Evolutionary conservation across 768 basidiomycete species (phyloP).

Genomic region (Strobilomyces echinocephalus): DNA sequence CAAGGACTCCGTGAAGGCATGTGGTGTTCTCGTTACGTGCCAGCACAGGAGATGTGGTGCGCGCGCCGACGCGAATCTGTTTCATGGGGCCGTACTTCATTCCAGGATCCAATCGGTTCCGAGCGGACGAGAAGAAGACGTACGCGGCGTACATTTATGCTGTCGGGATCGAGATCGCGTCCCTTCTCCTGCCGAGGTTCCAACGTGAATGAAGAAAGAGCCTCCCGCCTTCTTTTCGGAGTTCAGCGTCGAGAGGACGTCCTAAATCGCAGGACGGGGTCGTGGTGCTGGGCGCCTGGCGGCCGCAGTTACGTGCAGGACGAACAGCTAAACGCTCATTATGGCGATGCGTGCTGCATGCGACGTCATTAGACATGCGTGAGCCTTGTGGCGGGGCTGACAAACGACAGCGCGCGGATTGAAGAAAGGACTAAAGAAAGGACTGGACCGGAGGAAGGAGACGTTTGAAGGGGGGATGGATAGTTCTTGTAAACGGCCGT

Average conservation of each 20-base stretch:
- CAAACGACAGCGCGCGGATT: slow-evolving; percentile 7
- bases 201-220: slow-evolving; percentile 9
- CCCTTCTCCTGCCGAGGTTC: background rate
- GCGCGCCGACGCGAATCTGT: slow-evolving; percentile 2
- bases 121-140: slow-evolving; percentile 3
- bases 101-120: slow-evolving; percentile 10
- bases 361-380: slow-evolving; percentile 23
- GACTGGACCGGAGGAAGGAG: background rate
- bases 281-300: background rate
- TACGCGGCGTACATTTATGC: slow-evolving; percentile 12
- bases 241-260: slow-evolving; percentile 6
- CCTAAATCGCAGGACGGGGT: slow-evolving; percentile 7
- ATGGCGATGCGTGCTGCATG: slow-evolving; percentile 5
- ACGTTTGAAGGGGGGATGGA: background rate
- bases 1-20: background rate
- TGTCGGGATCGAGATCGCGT: slow-evolving; percentile 1
- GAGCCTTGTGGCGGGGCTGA: slow-evolving; percentile 12
- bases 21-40: slow-evolving; percentile 9
- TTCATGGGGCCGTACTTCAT: background rate
- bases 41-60: background rate
- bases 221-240: slow-evolving; percentile 3
- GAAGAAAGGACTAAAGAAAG: background rate
- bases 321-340: slow-evolving; percentile 2
- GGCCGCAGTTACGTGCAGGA: slow-evolving; percentile 21
- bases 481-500: background rate